Evolutionary conservation across 768 basidiomycete genomes (phyloP), one percentile per base, ranked within the genome.

Genomic region (Kwoniella sp.): DNA sequence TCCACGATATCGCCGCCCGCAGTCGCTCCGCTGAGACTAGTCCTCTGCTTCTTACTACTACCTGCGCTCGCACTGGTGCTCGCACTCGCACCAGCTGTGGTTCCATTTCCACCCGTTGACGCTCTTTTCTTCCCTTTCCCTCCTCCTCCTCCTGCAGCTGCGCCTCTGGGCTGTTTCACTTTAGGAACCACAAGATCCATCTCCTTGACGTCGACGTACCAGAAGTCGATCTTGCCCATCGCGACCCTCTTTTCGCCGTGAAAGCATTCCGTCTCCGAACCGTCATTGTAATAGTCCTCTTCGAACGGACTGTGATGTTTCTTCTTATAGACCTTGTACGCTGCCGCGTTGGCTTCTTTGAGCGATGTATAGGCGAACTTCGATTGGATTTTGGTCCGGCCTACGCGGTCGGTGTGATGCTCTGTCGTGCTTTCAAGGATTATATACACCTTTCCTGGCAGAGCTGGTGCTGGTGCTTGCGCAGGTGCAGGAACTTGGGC

Each of bases 181-280:
- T 53, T 53, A 2, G 51, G 22, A 5, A 25, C 23, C 23, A 53
- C 51, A 25, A 53, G 25, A 53, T 53, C 51, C 51, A 53, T 53
- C 25, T 25, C 51, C 29, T 53, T 53, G 7, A 53, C 51, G 7
- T 53, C 51, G 51, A 53, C 20, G 12, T 26, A 53, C 25, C 23
- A 53, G 15, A 22, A 17, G 20, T 53, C 51, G 25, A 53, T 53
- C 51, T 20, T 25, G 2, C 29, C 51, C 51, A 11, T 26, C 25
- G 29, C 51, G 4, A 25, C 23, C 22, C 11, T 11, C 51, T 53
- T 53, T 22, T 15, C 11, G 20, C 51, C 51, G 2, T 53, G 4
- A 53, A 53, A 53, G 25, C 51, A 53, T 30, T 22, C 22, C 29
- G 23, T 45, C 41, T 45, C 41, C 8, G 41, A 45, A 45, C 17